Percentiles rank a stretch among this genome's conserved stretches.
Evolutionary conservation across 2,329 filamentous ascomycete genomes (phyloP).

Genomic region (Fragosphaeria purpurea): DNA sequence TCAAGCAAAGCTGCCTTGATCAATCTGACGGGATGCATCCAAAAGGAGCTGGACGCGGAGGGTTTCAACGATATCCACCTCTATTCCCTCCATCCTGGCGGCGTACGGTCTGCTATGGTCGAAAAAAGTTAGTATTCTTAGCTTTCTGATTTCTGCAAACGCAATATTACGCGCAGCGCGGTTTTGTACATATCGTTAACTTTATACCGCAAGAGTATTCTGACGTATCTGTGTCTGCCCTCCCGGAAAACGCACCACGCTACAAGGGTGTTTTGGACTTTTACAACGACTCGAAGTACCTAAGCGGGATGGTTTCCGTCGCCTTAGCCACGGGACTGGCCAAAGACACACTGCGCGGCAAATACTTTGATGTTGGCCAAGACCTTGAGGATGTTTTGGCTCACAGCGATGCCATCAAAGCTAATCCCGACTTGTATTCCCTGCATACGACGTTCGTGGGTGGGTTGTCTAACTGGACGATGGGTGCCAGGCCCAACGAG

Average conservation of each 20-base stretch:
- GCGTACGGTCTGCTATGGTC: conserved; percentile 22
- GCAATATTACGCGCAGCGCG: not conserved
- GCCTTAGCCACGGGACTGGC: conserved; percentile 20
- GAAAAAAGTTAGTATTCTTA: conserved; percentile 14
- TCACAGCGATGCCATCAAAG: conserved; percentile 14
- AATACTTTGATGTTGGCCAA: conserved; percentile 21
- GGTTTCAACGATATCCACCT: conserved; percentile 18
- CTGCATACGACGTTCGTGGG: conserved; percentile 20
- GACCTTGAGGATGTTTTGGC: conserved; percentile 20
- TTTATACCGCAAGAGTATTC: conserved; percentile 13
- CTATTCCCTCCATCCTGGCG: conserved; percentile 22
- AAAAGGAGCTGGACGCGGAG: conserved; percentile 21
- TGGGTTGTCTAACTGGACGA: conserved; percentile 6
- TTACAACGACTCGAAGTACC: conserved; percentile 22
- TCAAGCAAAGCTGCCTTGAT: conserved; percentile 23
- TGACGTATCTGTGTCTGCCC: conserved; percentile 11
- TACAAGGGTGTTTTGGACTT: conserved; percentile 16
- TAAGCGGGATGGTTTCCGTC: conserved; percentile 24
- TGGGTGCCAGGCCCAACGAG: conserved; percentile 7
- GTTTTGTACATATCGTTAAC: conserved; percentile 1
- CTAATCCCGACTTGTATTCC: conserved; percentile 15
- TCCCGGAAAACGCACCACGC: conserved; percentile 12
- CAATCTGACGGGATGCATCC: conserved; percentile 21
- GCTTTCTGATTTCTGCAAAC: too few species aligned
- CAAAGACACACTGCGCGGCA: conserved; percentile 17